Conservation (phyloP, 2,329 filamentous ascomycete genomes). For the Teratosphaeria zuluensis region DNA sequence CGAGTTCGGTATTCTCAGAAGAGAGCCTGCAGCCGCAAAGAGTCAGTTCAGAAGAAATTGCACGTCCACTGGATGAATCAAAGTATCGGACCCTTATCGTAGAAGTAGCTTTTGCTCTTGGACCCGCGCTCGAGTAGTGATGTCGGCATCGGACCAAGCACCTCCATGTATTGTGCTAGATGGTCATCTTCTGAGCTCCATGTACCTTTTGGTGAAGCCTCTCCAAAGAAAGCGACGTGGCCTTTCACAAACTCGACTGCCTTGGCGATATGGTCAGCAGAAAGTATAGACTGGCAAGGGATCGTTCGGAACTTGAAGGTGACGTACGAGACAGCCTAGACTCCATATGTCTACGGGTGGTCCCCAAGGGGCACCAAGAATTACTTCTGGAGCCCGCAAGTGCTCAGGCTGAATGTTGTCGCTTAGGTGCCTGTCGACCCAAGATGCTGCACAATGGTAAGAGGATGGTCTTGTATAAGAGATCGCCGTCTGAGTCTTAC, state of each 20-base stretch:
- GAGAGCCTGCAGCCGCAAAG: not conserved
- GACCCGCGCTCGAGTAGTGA: constrained; percentile 8
- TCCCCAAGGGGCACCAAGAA: constrained; percentile 18
- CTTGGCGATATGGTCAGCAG: not conserved
- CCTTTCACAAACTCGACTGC: constrained; percentile 14
- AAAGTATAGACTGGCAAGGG: not conserved
- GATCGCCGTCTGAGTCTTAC: not conserved
- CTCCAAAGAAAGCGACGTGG: constrained; percentile 9
- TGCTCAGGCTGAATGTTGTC: constrained; percentile 17
- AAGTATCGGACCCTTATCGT: constrained; percentile 1
- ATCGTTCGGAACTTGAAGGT: too few relatives aligned
- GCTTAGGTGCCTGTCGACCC: constrained; percentile 12
- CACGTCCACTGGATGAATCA: not conserved
- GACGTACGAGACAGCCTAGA: constrained; percentile 11
- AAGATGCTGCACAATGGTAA: constrained; percentile 9
- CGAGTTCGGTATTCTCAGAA: not conserved
- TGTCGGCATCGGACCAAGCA: constrained; percentile 9
- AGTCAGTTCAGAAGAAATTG: not conserved
- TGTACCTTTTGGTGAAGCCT: constrained; percentile 2
- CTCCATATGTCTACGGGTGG: constrained; percentile 22
- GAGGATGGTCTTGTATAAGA: not conserved
- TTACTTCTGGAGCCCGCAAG: constrained; percentile 23
- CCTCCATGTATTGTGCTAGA: constrained; percentile 10
- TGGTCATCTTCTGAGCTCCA: constrained; percentile 11
- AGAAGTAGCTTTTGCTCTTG: constrained; percentile 8